phyloP scores from a whole-genome alignment of 1,139 yeast species.

The Sugiyamaella novakii region DNA sequence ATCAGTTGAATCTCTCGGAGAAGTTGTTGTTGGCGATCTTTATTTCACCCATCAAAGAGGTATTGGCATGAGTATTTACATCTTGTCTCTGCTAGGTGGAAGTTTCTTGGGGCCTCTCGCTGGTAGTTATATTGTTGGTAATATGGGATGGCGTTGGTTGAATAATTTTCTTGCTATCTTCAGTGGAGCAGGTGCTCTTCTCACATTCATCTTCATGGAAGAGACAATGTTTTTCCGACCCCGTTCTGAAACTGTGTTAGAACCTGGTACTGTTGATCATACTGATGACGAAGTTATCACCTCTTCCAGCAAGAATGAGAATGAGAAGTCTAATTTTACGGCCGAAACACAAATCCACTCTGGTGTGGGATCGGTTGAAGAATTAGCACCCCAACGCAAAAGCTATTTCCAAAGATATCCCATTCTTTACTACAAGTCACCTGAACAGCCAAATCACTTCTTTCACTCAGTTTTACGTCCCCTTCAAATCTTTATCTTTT shows the following conservation, averaged over 20 bases:
- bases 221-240: slow-evolving; percentile 71
- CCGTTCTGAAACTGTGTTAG: slow-evolving; percentile 18
- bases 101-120: slow-evolving; percentile 76
- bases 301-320: slow-evolving; percentile 5
- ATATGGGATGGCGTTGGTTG: slow-evolving; percentile 72
- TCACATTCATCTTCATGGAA: slow-evolving; percentile 62
- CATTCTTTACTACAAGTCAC: slow-evolving; percentile 36
- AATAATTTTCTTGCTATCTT: slow-evolving; percentile 77
- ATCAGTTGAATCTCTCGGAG: slow-evolving; percentile 59
- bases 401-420: slow-evolving; percentile 42
- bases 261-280: slow-evolving; percentile 4
- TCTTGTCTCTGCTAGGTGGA: slow-evolving; percentile 72
- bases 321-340: slow-evolving; percentile 2
- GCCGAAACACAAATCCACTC: not conserved
- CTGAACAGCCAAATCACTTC: slow-evolving; percentile 26
- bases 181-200: slow-evolving; percentile 57
- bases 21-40: slow-evolving; percentile 43
- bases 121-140: slow-evolving; percentile 66
- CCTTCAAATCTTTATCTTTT: slow-evolving; percentile 35
- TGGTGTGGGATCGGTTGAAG: too few species aligned
- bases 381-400: slow-evolving; percentile 15
- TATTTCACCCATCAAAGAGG: slow-evolving; percentile 80
- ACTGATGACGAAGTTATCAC: slow-evolving; percentile 1
- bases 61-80: slow-evolving; percentile 72
- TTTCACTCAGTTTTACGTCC: slow-evolving; percentile 30